Evolutionary conservation across 805 yeast genomes (phyloP), one percentile per base, ranked within the genome.

Genomic region (Wickerhamiella nectarea): DNA sequence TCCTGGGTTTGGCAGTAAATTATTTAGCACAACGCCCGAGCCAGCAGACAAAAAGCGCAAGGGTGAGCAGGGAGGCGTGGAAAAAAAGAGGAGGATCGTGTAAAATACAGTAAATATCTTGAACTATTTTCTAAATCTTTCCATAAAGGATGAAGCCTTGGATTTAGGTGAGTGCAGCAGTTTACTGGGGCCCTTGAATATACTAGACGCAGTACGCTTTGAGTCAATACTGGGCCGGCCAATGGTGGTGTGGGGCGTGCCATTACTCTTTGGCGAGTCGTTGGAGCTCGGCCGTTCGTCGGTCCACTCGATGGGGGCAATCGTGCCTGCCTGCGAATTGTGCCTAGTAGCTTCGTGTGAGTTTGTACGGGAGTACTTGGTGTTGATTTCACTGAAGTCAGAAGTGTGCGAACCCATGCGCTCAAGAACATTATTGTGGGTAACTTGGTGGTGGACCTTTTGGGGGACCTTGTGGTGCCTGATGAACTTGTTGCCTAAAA

Each of bases 401-500:
- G 34, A 34, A n/a, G 38, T 21, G 22, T 15, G 20, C 19, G 43
- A 14, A 50, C 44, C 36, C 46, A 33, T 56, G 57, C 21, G 48
- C 49, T 18, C 54, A 48, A 21, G 57, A 50, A 17, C 20, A 7
- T 39, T 22, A 28, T 44, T 38, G 34, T 44, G 46, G 21, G n/a
- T 33, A 36, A 17, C 17, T 28, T 28, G 51, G 29, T 28, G 43
- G 45, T 14, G n/a, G 2, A 24, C 31, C 29, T 21, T 19, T 15
- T 18, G 35, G 25, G 22, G 25, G 29, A 40, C 36, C 18, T 46
- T 50, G 22, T 24, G 31, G 46, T 53, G 57, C 9, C 48, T 46
- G 33, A 65, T 65, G 28, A 89, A 63, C 60, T 83, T 85, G 56
- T 84, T 84, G n/a, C 80, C 77, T 28, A 87, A 56, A 41, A 89